Base-by-base conservation (phyloP, 768 basidiomycete genomes). In the Panaeolus cyanescens region DNA sequence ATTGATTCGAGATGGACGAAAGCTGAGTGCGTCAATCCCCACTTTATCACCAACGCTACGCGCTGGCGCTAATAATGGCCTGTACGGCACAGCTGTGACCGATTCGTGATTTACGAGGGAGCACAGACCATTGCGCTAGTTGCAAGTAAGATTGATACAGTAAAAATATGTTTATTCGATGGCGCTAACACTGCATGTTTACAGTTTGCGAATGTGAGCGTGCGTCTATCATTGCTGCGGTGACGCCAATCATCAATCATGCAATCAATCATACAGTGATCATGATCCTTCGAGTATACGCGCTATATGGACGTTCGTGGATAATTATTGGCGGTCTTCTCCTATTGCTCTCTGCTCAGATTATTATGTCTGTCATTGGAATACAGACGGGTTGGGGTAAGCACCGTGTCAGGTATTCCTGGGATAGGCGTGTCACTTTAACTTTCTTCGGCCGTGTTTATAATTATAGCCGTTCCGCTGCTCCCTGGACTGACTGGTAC, bases 271-370 rank as follows among this genome's bases (percentile, higher is more conserved):
- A n/a, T n/a, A 22, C 53, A 72, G 71, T 70, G 25, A 64, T 71
- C 37, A 71, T 72, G 71, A 70, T 72, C 17, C 59, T 72, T 5
- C 67, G 71, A 1, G 66, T 72, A 10, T 71, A 63, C 61, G 71
- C 71, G 3, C 59, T 72, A n/a, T 72, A 71, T 53, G 64, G 63
- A 15, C 66, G 66, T 8, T 64, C 57, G 28, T 15, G 50, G 5
- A 42, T 22, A 32, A 36, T 72, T n/a, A 12, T 42, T 12, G 39
- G 3, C 6, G 19, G 7, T 8, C 12, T 42, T n/a, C 45, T 72
- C 9, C 25, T 32, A 3, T 59, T 67, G 28, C 56, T 72, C 13
- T 39, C 68, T 5, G 25, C 61, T 4, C 71, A 72, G 60, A 65
- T 72, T 25, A 56, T 60, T 12, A 42, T 71, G 3, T 67, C 70